phyloP scores from a whole-genome alignment of 2,329 filamentous ascomycete genomes.

The Pezicula rhizophila region DNA sequence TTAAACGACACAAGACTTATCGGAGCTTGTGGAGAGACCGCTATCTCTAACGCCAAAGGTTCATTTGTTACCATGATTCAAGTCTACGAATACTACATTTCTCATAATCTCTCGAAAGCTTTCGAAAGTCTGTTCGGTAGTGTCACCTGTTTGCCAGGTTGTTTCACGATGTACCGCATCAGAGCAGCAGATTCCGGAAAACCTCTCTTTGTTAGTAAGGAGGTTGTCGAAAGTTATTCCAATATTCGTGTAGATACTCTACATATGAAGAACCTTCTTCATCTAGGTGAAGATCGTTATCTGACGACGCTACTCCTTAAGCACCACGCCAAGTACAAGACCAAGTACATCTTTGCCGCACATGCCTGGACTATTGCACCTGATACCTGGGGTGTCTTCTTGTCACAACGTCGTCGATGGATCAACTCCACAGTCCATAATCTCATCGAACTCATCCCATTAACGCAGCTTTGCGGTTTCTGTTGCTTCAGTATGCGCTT shows the following conservation, averaged over 20 bases:
- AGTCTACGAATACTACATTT: slow-evolving; percentile 99
- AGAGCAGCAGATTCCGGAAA: slow-evolving; percentile 91
- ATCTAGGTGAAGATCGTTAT: slow-evolving; percentile 96
- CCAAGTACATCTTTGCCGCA: slow-evolving; percentile 88
- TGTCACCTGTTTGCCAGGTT: slow-evolving; percentile 95
- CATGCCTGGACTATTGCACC: slow-evolving; percentile 97
- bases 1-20: slow-evolving; percentile 89
- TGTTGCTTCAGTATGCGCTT: slow-evolving; percentile 99
- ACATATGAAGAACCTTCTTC: slow-evolving; percentile 97
- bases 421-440: slow-evolving; percentile 99
- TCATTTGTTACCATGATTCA: slow-evolving; percentile 99
- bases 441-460: slow-evolving; percentile 86
- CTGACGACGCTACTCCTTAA: slow-evolving; percentile 92
- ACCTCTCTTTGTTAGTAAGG: slow-evolving; percentile 89
- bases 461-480: slow-evolving; percentile 95
- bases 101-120: slow-evolving; percentile 92
- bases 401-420: slow-evolving; percentile 98
- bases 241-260: slow-evolving; percentile 95
- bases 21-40: slow-evolving; percentile 90
- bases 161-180: slow-evolving; percentile 98
- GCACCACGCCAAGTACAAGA: slow-evolving; percentile 90
- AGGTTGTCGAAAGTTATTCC: slow-evolving; percentile 80
- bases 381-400: slow-evolving; percentile 87
- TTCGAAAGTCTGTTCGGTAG: slow-evolving; percentile 97
- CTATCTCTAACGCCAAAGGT: slow-evolving; percentile 83